Base-by-base conservation (phyloP, 2,329 filamentous ascomycete species). In the Penicillium paneum region DNA sequence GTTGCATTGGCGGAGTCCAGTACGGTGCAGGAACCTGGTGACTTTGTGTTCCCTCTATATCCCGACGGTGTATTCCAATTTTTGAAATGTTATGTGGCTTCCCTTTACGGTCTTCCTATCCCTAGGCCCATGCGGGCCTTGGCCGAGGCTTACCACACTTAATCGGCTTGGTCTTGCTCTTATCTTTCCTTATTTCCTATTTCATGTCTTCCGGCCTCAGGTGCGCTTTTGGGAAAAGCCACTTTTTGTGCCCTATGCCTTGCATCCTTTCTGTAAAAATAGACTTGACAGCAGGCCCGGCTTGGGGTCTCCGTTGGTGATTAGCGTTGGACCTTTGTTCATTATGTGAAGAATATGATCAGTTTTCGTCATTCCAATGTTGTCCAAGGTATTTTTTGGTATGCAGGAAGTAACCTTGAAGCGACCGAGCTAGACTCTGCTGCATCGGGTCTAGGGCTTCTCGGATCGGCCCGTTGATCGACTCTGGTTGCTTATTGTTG, bases 181-280 rank as follows among this genome's bases (percentile, higher is more conserved):
- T 54, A 46, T 42, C 31, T 56, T 49, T 59, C 57, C 29, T 49
- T 50, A 49, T 45, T 53, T 44, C 19, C 42, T 51, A 49, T 49
- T 29, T 44, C 52, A 34, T 50, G 54, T 57, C 54, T 38, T 55
- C 48, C 52, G 47, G 54, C 45, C 31, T 34, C 28, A 11, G n/a
- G 45, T 50, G 45, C 21, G 50, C 49, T 40, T 52, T 19, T 54
- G 42, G 49, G 40, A 43, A 47, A 55, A 54, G 41, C 54, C 47
- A 49, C 52, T 40, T 40, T 54, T 40, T 52, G 49, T 36, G 19
- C 32, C 32, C 24, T 34, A 21, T 51, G 47, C 48, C 52, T 60
- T 68, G 67, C 67, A 71, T 69, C 56, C 55, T 56, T 57, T 69
- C 55, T 65, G 69, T 71, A 71, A 71, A 71, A 71, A 70, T 71